Base-by-base conservation (phyloP, 1,139 yeast genomes). In the Suhomyces bokatorum region DNA sequence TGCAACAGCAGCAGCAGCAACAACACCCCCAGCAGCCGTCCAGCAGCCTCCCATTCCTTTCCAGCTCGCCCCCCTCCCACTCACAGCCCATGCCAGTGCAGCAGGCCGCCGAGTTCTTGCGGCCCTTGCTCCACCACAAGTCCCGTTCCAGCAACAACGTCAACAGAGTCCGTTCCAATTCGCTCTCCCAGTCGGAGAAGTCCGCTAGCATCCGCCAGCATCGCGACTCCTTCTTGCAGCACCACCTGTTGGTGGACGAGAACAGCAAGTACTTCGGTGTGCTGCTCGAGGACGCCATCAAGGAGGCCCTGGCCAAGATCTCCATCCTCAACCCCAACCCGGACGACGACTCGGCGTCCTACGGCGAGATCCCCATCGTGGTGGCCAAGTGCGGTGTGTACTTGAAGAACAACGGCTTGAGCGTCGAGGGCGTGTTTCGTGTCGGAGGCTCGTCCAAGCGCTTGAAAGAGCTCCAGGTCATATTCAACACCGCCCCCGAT, bases 381-480 rank as follows among this genome's bases (percentile, higher is more conserved):
- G 96, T 93, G 27, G 99, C 98, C 20, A 87, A 90, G 57, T 91
- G 99, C 67, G 97, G 98, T 2, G 84, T 87, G 1, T 91, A 69
- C 60, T 68, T 93, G 50, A 93, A 93, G 59, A 80, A 81, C 42
- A 83, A 88, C 53, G 95, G 87, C 8, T 66, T 86, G 37, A 75
- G 75, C 29, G 85, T 87, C 1, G 96, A 93, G 62, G 99, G 99
- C 4, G 88, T 95, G 7, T 93, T 93, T 62, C 74, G 99, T 50
- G 87, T 93, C 3, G 95, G 95, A 2, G 99, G 99, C 8, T 85
- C 96, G 12, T 85, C 91, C 20, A 86, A 89, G 60, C 76, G 99
- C 44, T 83, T 93, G 37, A 88, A 88, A 57, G 95, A 89, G 55
- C 71, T 93, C 40, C 98, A 93, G 63, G 76, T 80, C 33, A 75